Evolutionary conservation across 345 rosid genomes (phyloP), one percentile per base, ranked within the genome.

Genomic region (Populus deltoides): DNA sequence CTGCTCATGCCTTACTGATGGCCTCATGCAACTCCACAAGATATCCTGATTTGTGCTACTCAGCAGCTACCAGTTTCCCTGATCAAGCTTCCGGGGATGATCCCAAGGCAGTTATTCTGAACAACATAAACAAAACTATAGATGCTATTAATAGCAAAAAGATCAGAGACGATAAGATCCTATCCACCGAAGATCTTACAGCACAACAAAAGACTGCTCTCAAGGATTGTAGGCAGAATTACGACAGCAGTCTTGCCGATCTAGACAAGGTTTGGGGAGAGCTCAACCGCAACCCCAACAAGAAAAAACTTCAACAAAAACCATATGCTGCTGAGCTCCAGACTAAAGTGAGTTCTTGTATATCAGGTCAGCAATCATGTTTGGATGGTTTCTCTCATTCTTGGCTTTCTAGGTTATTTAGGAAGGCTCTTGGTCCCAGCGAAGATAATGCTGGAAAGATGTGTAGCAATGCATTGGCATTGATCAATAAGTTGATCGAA

Each of bases 341-440:
- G 68, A 93, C 97, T 11, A 43, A 92, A 8, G 66, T 92, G 78
- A 90, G 97, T 73, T 82, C 99, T 2, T 97, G 97, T 31, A 90
- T 91, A 62, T 92, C 97, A 27, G 91, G 92, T 83, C 92, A 87
- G 27, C 94, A 88, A 59, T 92, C 97, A 1, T 90, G 94, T 75
- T 78, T 90, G 9, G 98, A 94, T 7, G 98, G 98, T 2, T 90
- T 94, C 81, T 89, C 97, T 1, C 83, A 93, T 61, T 89, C 86
- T 0, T 45, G 0, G 13, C 0, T 0, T 0, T 41, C 13, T 10
- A 41, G 45, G 45, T 0, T 0, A 41, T 2, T 41, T 0, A 41
- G 45, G 45, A 0, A 9, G n/a, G n/a, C n/a, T 41, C 11, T 2
- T 41, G 13, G 1, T 41, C 0, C 45, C 45, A 41, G 0, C 2